These are phyloP conservation scores for Acanthamoeba lenticulata DNA, from an alignment of 208 protist genomes.

Conservation along the genomic window DNA sequence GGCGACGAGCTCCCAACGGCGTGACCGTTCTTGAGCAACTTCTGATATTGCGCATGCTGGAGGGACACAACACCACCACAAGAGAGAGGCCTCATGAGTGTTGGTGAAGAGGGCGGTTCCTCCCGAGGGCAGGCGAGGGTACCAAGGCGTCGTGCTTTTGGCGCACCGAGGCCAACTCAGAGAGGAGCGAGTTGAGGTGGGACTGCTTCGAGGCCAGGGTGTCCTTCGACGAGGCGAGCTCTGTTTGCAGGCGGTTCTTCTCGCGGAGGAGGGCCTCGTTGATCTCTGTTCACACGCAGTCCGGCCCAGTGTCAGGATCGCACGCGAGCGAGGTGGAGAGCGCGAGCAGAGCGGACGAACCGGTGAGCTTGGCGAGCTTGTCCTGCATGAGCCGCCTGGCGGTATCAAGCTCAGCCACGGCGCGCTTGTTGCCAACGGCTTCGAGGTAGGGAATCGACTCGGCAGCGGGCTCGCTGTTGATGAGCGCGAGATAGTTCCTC, in stretches of 20 bases:
- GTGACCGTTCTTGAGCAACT: not conserved
- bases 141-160: not conserved
- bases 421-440: not conserved
- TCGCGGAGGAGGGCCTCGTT: not conserved
- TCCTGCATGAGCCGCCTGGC: not conserved
- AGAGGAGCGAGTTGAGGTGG: not conserved
- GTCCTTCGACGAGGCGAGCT: not conserved
- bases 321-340: too few species aligned
- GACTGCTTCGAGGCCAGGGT: slow-evolving; percentile 13
- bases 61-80: not conserved
- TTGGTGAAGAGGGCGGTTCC: too few species aligned
- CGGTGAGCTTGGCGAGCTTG: not conserved
- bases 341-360: not conserved
- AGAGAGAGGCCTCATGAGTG: too few species aligned
- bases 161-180: not conserved
- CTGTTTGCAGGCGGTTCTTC: not conserved
- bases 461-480: not conserved
- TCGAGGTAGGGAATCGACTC: not conserved
- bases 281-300: not conserved
- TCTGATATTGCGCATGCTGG: not conserved
- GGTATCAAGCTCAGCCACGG: not conserved
- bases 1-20: not conserved
- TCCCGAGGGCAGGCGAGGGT: too few species aligned
- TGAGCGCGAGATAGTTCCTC: not conserved
- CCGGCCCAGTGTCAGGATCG: not conserved